Base-by-base conservation (phyloP, 2,329 filamentous ascomycete species). In the Ambrosiella beaveri region DNA sequence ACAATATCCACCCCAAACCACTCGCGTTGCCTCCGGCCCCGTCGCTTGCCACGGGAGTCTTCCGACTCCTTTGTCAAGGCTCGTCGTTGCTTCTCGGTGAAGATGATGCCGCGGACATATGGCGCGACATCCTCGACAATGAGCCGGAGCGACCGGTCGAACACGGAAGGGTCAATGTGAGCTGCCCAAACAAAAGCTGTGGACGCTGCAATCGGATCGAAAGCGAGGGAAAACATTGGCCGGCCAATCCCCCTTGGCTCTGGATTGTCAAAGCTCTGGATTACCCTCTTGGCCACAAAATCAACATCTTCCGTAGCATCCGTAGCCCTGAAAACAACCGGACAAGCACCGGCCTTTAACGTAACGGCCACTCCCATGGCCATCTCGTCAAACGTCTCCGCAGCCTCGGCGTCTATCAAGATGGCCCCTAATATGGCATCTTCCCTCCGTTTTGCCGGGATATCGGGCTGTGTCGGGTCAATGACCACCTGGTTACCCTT, bases 91-190 rank as follows among this genome's bases (percentile, higher is more conserved):
- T 81, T 72, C 64, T 97, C 91, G 65, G 84, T 86, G 0, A 82
- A 75, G 1, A 91, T 82, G 61, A 98, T 97, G 41, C 78, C 76
- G 9, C 94, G 85, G n/a, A 97, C 79, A 67, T 88, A 97, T 0
- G 94, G 93, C 0, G 89, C 90, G 1, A 97, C 74, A 62, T 98
- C 93, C 11, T 84, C 72, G 0, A 79, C 76, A 38, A 95, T 80
- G 17, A 83, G 73, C 0, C 69, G 68, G 64, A 85, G 71, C 0
- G 81, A 81, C 49, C 86, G 80, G 64, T 95, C 88, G 63, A 95
- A 88, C 0, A 85, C 81, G 0, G 87, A 90, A 0, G 85, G 75
- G 39, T 81, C 79, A 1, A 88, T 74, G 49, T 54, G 49, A 7
- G 49, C 50, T 7, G 49, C 55, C 58, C 58, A 60, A 5, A 47